Conservation (phyloP, 208 protist genomes). For the Crithidia expoeki region DNA sequence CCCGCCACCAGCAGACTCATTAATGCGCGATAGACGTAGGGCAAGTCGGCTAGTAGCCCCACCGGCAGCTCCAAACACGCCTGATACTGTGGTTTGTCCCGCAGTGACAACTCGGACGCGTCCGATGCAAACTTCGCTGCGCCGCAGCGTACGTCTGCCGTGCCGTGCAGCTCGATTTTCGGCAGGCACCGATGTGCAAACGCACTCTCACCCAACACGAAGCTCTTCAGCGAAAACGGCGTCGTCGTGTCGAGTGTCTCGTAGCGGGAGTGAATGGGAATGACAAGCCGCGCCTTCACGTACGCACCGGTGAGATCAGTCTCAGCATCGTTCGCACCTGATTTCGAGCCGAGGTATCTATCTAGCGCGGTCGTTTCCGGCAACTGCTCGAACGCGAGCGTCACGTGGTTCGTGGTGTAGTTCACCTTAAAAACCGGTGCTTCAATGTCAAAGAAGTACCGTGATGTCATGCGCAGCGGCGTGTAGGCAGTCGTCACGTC, state of each 20-base stretch:
- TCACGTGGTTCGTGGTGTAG: constrained; percentile 56
- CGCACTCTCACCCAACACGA: constrained; percentile 43
- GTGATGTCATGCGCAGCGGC: constrained; percentile 42
- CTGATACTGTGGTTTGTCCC: background rate
- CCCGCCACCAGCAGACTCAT: constrained; percentile 60
- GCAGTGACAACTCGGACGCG: constrained; percentile 4
- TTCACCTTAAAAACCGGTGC: constrained; percentile 70
- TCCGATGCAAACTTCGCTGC: constrained; percentile 2
- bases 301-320: background rate
- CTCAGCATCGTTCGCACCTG: background rate
- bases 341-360: background rate
- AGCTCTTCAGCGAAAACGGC: constrained; percentile 43
- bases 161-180: constrained; percentile 30
- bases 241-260: constrained; percentile 50
- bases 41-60: constrained; percentile 54
- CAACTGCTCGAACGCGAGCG: constrained; percentile 29
- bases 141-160: constrained; percentile 21
- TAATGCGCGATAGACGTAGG: constrained; percentile 59
- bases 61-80: constrained; percentile 61
- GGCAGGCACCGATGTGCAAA: constrained; percentile 63
- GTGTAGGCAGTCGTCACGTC: constrained; percentile 47
- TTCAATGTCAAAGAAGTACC: constrained; percentile 81
- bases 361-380: constrained; percentile 16
- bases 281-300: constrained; percentile 38
- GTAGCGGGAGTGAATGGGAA: constrained; percentile 87